Base-by-base conservation (phyloP, 768 basidiomycete genomes). In the Clavulina sp. region DNA sequence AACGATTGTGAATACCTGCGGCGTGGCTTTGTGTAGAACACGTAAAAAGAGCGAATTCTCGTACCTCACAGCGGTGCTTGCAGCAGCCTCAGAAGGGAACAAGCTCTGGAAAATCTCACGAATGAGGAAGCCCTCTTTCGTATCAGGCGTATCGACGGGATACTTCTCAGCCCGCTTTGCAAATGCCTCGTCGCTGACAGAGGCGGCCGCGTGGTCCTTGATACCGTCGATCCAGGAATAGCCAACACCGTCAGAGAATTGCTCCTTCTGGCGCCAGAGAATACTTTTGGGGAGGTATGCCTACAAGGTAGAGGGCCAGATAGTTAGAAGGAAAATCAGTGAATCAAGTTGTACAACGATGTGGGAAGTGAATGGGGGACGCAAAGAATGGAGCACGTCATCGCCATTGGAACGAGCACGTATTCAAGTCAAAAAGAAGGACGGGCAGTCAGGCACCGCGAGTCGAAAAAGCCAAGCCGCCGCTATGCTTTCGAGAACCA, bases 201-300 rank as follows among this genome's bases (percentile, higher is more conserved):
- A 63, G 1, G 70, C 58, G 30, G 71, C 81, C 7, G 93, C 84
- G 60, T 93, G 78, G 52, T 80, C 81, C 69, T 99, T 99, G 54
- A 99, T 85, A 41, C 91, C 88, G 60, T 97, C 92, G 61, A 97
- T 97, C 92, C 93, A 96, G 30, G 89, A 92, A 67, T 95, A 96
- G 30, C 93, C 92, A 51, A 95, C 91, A 50, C 95, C 95, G 61
- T 99, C 95, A 1, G 92, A 96, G 70, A 99, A 99, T 61, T 97
- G 92, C 67, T 99, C 95, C 65, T 99, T 99, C 65, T 99, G 95
- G 52, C 95, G 76, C 95, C 95, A 99, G 38, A 99, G 72, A 60
- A 99, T 96, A 16, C 84, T 86, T 52, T 74, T 74, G 9, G 95
- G 95, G 49, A 99, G 78, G 68, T 97, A 99, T 1, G 88, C 81